Base-by-base conservation (phyloP, 352 stramenopile genomes). In the Phytophthora ohioensis region DNA sequence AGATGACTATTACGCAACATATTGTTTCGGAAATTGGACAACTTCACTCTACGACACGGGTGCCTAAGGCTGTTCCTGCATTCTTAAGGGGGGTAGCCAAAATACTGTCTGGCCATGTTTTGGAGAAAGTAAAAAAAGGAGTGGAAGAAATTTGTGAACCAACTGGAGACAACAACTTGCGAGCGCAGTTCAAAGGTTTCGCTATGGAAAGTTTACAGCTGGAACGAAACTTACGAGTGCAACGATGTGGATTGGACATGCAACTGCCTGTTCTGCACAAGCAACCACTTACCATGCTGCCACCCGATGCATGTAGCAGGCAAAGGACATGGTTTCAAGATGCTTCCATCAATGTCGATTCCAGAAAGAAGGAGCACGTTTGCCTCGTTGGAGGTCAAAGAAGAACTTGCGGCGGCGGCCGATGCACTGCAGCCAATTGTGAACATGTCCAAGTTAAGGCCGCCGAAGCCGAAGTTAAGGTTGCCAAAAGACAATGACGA, bases 121-220 rank as follows among this genome's bases (percentile, higher is more conserved):
- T 69, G n/a, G 41, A 57, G 42, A 63, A 47, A 17, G 35, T 59
- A 6, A 70, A 64, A n/a, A 39, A 48, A 21, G 8, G 51, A 62
- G 30, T 74, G 61, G 71, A 63, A 81, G 4, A 39, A 36, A 38
- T 78, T 30, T 42, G 65, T 52, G 11, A 80, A 67, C 45, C 63
- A 57, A 10, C n/a, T n/a, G 9, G 62, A 66, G 5, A 64, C 35
- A 6, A 56, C 34, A 80, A 73, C 17, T 71, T 71, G 49, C 68
- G 75, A 56, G 32, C 64, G 35, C 72, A 65, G 46, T 30, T 41
- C 30, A 73, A 12, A n/a, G 9, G 13, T 61, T 39, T 66, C 55
- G 21, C 21, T 2, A 27, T 27, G 21, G 1, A 27, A 27, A 27
- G 21, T 27, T 27, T 27, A 27, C 21, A 27, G 21, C 21, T 27